Base-by-base conservation (phyloP, 805 yeast genomes). In the Ogataea ganodermae region DNA sequence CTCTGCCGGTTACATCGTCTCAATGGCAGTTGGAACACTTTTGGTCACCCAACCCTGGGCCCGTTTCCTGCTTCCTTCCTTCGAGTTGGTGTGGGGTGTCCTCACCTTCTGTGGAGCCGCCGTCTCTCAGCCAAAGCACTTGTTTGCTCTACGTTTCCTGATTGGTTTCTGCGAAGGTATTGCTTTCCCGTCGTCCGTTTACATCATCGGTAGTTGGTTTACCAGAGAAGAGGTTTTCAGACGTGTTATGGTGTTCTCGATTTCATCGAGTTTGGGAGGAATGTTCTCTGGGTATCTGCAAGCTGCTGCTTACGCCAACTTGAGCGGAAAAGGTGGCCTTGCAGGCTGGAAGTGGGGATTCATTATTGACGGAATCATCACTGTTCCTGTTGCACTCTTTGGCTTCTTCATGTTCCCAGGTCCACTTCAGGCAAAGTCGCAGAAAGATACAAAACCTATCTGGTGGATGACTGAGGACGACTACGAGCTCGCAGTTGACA, bases 261-360 rank as follows among this genome's bases (percentile, higher is more conserved):
- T 66, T 3, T 66, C 73, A 7, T 59, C 73, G 4, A 61, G 67
- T 32, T 55, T 74, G 33, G 79, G 75, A 14, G 63, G 68, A 17
- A 73, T 72, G 66, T 71, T 71, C 49, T 67, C 73, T 7, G 77
- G 78, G 5, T 74, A 70, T 43, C 55, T 75, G 33, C 78, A 75
- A 53, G 49, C 70, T 9, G 78, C 76, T 1, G 76, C 74, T 3
- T 70, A 67, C 55, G 50, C 53, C 36, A 57, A 68, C 54, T 62
- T 72, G 60, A 62, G 75, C 53, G 76, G 78, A 45, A 60, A 53
- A 17, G 61, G 63, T n/a, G 83, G 83, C 0, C 60, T 81, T 13
- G 71, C 73, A 3, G 86, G 87, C 6, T 81, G 86, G 86, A 72
- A 83, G 61, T 81, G 86, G 86, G 60, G 81, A n/a, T 83, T 80